Evolutionary conservation across 129 eudicot genomes (phyloP), one percentile per base, ranked within the genome.

Genomic region (Smallanthus sonchifolius): DNA sequence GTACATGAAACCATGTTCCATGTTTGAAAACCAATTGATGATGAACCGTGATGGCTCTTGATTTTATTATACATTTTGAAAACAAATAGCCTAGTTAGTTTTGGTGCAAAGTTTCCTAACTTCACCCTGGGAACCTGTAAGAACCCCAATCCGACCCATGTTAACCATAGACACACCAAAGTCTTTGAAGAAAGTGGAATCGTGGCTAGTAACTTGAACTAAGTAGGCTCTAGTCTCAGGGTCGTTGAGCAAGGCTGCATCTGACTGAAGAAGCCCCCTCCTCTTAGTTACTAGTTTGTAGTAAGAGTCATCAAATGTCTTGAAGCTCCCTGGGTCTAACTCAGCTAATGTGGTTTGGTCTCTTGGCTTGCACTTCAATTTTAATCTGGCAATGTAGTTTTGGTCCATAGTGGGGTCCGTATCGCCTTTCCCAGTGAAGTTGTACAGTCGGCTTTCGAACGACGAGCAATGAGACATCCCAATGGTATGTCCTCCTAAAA

Each of bases 381-480:
- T 86, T 61, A 91, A 57, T 11, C 69, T 51, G 2, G 78, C 85
- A 9, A 86, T 73, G 80, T 91, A 88, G 59, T 86, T 65, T 1
- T 71, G 81, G 70, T 91, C 97, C 85, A 91, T 45, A 9, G 75
- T 65, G 24, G 97, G 97, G 70, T 91, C 97, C 0, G 84, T 70
- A 72, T 88, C 95, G 2, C 84, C 87, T 69, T 75, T 77, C 6
- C 95, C 95, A 0, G 89, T 87, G 85, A 91, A 91, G 77, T 91
- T 91, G 89, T 91, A 88, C 3, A 91, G 76, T 0, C 95, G 84
- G 71, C 36, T 74, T 2, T 28, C 56, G 55, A 91, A 82, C 43
- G 86, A 43, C 4, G 85, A 28, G 56, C 97, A 88, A 54, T 84
- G 90, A 38, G 95, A 82, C 35, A 70, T 77, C 32, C 97, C 97